These are phyloP conservation scores for Rhizopogon sp. DNA, from an alignment of 768 basidiomycete species.

Conservation along the genomic window DNA sequence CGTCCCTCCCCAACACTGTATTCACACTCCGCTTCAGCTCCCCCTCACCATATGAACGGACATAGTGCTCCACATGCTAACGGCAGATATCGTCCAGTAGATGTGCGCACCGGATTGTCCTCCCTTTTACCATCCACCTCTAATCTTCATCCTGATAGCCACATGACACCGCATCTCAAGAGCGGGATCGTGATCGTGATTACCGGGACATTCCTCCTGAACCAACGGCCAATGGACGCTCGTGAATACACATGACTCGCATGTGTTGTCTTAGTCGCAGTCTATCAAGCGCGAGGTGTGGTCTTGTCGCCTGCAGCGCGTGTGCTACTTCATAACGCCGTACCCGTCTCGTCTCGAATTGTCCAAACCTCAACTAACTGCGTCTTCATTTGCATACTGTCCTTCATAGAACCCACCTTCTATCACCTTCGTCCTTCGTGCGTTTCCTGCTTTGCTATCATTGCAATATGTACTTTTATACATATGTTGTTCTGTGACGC, in stretches of 20 bases:
- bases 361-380: too few relatives aligned
- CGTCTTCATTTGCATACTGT: too few relatives aligned
- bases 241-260: neutral
- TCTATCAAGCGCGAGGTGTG: too few relatives aligned
- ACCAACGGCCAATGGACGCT: constrained; percentile 18
- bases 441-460: neutral
- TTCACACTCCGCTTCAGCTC: constrained; percentile 1
- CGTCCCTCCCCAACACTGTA: constrained; percentile 21
- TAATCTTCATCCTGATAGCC: constrained; percentile 9
- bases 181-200: neutral
- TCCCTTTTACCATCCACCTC: neutral
- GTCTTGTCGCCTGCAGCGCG: too few relatives aligned
- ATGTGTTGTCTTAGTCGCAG: too few relatives aligned
- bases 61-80: constrained; percentile 19
- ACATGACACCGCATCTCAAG: constrained; percentile 15
- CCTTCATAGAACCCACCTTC: neutral
- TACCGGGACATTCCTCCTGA: constrained; percentile 5
- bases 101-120: constrained; percentile 15
- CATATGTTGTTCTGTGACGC: too few relatives aligned
- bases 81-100: constrained; percentile 23
- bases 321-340: too few relatives aligned
- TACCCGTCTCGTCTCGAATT: too few relatives aligned
- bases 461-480: neutral
- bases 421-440: neutral
- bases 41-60: constrained; percentile 18